Evolutionary conservation across 805 yeast genomes (phyloP).

Genomic region (Candida silvatica): DNA sequence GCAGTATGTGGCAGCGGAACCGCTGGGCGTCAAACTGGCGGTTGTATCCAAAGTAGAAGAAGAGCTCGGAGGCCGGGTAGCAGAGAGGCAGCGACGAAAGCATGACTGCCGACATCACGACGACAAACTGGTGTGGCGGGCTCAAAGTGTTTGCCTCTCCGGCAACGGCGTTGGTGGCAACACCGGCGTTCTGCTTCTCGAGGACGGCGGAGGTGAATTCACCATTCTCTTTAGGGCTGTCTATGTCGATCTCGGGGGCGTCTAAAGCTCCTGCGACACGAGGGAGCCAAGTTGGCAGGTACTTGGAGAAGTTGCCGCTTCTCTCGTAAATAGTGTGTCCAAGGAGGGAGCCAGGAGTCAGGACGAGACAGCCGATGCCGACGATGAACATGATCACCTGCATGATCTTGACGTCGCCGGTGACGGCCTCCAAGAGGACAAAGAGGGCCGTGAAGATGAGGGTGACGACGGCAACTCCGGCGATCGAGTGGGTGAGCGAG

Average conservation of each 20-base stretch:
- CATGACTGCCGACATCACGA: neutral
- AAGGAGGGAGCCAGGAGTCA: conserved; percentile 1
- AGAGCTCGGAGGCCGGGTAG: conserved; percentile 2
- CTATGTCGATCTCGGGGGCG: neutral
- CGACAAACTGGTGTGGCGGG: neutral
- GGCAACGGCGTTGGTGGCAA: neutral
- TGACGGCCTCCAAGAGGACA: neutral
- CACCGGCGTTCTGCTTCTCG: neutral
- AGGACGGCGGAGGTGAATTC: neutral
- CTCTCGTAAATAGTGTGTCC: neutral
- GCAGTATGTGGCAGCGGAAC: neutral
- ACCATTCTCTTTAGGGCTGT: neutral
- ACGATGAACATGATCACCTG: neutral
- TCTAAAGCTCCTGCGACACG: neutral
- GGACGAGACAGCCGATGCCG: neutral
- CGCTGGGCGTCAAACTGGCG: neutral
- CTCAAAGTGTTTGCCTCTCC: no score
- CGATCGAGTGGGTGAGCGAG: neutral
- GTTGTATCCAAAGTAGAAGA: conserved; percentile 2
- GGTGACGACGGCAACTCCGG: neutral
- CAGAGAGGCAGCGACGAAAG: conserved; percentile 1
- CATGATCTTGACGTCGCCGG: neutral
- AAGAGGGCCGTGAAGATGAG: neutral
- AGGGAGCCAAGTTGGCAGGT: neutral
- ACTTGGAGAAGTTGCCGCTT: neutral